Conservation (phyloP, 805 yeast genomes). For the Pichia paraexigua region DNA sequence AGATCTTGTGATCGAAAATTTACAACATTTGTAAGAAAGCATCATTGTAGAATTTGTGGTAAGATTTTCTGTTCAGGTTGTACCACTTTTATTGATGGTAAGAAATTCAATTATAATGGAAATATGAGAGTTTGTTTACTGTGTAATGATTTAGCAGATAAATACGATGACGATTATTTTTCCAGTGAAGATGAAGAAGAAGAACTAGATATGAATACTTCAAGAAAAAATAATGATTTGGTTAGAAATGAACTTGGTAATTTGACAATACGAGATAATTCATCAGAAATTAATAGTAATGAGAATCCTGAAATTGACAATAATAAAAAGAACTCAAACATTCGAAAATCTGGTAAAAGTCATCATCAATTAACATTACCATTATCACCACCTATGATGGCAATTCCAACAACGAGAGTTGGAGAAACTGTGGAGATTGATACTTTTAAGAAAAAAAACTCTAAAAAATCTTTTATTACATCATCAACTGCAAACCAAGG, state of each 20-base stretch:
- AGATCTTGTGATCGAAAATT: conserved; percentile 74
- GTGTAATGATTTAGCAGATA: conserved; percentile 55
- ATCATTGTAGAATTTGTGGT: conserved; percentile 94
- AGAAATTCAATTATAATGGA: conserved; percentile 54
- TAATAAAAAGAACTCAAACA: neutral
- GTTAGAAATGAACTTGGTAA: neutral
- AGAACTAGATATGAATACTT: neutral
- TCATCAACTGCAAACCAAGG: neutral
- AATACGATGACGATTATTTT: conserved; percentile 58
- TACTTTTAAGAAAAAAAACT: conserved; percentile 17
- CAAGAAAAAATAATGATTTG: neutral
- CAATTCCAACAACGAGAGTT: conserved; percentile 72
- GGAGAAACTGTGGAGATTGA: conserved; percentile 78
- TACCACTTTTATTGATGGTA: conserved; percentile 63
- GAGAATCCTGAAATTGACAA: neutral
- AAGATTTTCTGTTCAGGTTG: conserved; percentile 87
- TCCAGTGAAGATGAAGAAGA: conserved; percentile 47
- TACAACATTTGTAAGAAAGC: conserved; percentile 81
- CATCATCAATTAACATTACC: conserved; percentile 23
- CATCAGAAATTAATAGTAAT: no score
- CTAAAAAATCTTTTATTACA: neutral
- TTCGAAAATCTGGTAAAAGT: neutral
- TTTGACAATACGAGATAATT: neutral
- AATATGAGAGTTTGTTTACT: conserved; percentile 70
- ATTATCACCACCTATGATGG: conserved; percentile 59